Evolutionary conservation across 768 basidiomycete genomes (phyloP).

Genomic region (Tylopilus sp.): DNA sequence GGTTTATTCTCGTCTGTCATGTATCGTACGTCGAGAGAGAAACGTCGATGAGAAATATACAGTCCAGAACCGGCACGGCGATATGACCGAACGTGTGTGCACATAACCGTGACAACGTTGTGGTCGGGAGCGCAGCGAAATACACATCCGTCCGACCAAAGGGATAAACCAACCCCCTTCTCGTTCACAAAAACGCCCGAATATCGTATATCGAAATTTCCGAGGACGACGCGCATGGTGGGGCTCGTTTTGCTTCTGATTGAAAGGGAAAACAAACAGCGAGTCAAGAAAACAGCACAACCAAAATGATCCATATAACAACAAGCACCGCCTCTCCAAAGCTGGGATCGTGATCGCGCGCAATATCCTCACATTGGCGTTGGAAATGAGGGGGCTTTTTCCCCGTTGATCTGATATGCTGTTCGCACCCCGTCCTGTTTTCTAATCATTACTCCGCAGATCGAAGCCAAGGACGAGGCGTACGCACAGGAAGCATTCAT

Average conservation of each 20-base stretch:
- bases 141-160: neutral
- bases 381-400: neutral
- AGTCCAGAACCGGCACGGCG: neutral
- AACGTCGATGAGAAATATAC: neutral
- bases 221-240: constrained; percentile 16
- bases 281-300: neutral
- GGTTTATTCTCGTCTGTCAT: neutral
- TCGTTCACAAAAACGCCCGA: constrained; percentile 12
- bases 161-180: neutral
- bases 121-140: neutral
- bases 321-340: neutral
- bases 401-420: constrained; percentile 19
- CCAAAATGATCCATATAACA: no score
- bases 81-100: constrained; percentile 1
- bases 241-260: neutral
- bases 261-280: neutral
- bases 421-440: neutral
- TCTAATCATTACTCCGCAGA: constrained; percentile 24
- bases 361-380: neutral
- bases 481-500: constrained; percentile 1
- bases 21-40: neutral
- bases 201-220: constrained; percentile 17
- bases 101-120: neutral
- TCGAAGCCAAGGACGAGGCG: constrained; percentile 17
- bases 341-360: neutral